Percentiles rank a stretch among this genome's conserved stretches.
phyloP scores from a whole-genome alignment of 2,329 filamentous ascomycete genomes.

The Scorias spongiosa region DNA sequence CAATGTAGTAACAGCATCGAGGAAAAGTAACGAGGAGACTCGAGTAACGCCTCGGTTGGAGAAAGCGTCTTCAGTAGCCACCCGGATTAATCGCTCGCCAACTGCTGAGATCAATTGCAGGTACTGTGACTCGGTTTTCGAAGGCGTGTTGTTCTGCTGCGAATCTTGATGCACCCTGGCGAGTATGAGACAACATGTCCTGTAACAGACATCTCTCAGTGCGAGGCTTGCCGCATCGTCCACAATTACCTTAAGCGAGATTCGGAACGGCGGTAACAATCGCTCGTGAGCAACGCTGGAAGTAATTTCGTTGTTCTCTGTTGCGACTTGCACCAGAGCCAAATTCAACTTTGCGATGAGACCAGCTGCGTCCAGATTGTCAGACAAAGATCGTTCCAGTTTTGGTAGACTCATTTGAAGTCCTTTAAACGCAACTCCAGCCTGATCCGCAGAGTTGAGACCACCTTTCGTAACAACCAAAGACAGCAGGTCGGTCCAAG shows the following conservation, averaged over 20 bases:
- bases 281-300: slow-evolving; percentile 74
- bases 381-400: slow-evolving; percentile 59
- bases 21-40: slow-evolving; percentile 70
- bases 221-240: slow-evolving; percentile 55
- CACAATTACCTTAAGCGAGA: slow-evolving; percentile 65
- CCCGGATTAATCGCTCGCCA: slow-evolving; percentile 68
- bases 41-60: slow-evolving; percentile 69
- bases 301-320: slow-evolving; percentile 13
- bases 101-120: slow-evolving; percentile 61
- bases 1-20: slow-evolving; percentile 61
- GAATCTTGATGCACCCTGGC: slow-evolving; percentile 4
- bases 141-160: neutral
- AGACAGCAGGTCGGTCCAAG: slow-evolving; percentile 74
- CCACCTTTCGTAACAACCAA: slow-evolving; percentile 73
- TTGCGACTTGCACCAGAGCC: slow-evolving; percentile 53
- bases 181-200: slow-evolving; percentile 53
- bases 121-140: slow-evolving; percentile 12
- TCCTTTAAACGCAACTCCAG: slow-evolving; percentile 68
- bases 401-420: slow-evolving; percentile 80
- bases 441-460: slow-evolving; percentile 52
- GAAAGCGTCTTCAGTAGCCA: slow-evolving; percentile 86
- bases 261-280: slow-evolving; percentile 79
- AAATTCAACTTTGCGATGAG: slow-evolving; percentile 66
- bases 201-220: slow-evolving; percentile 75
- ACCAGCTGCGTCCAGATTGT: slow-evolving; percentile 53